Percentiles rank a stretch among this genome's conserved stretches.
Evolutionary conservation across 352 stramenopile genomes (phyloP).

Genomic region (Pythium insidiosum): DNA sequence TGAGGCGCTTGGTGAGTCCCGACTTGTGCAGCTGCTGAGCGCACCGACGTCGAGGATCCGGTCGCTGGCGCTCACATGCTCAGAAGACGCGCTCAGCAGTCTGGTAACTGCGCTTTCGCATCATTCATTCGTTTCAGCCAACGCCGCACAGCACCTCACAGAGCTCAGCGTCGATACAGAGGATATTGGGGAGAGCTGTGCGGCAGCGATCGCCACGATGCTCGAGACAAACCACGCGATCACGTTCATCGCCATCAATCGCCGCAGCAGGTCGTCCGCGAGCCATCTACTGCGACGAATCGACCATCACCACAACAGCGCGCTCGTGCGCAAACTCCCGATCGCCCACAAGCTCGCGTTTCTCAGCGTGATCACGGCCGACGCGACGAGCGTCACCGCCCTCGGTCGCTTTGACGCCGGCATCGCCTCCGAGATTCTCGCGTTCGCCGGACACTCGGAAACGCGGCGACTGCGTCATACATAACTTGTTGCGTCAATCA

Average conservation of each 20-base stretch:
- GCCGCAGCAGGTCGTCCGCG: not conserved
- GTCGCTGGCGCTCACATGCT: constrained; percentile 1
- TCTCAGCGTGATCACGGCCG: not conserved
- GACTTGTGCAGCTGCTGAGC: not conserved
- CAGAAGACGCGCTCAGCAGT: not conserved
- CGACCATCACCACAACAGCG: not conserved
- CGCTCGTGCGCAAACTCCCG: constrained; percentile 5
- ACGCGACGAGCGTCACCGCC: not conserved
- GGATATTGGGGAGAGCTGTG: not conserved
- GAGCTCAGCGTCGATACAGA: not conserved
- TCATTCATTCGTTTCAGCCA: not conserved
- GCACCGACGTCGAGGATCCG: not conserved
- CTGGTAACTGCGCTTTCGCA: not conserved
- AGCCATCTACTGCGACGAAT: not conserved
- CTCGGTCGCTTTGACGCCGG: not conserved
- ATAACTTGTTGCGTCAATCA: no score
- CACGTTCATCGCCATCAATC: not conserved
- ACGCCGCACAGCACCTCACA: not conserved
- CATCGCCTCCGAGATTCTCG: constrained; percentile 4
- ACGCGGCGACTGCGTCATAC: no score
- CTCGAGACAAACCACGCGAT: constrained; percentile 3
- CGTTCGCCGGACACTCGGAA: constrained; percentile 4
- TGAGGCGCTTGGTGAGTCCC: not conserved
- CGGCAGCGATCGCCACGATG: constrained; percentile 1
- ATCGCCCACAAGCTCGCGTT: not conserved